These are phyloP conservation scores for Fusarium sambucinum DNA, from an alignment of 2,329 filamentous ascomycete genomes.

Conservation along the genomic window DNA sequence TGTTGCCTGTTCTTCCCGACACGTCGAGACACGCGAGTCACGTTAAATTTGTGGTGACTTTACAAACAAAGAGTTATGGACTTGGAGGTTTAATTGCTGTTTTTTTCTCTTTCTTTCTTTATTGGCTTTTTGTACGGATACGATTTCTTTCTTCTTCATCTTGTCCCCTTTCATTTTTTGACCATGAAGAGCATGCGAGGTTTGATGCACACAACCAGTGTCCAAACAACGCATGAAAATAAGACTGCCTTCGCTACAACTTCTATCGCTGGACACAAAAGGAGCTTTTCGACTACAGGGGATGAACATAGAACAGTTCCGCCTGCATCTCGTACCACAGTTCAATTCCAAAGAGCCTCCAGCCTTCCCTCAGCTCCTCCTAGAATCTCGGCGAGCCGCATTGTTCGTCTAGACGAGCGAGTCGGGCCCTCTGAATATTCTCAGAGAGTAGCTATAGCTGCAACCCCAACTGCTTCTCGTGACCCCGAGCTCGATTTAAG, in stretches of 20 bases:
- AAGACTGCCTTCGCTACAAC: conserved; percentile 55
- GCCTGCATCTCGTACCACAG: conserved; percentile 11
- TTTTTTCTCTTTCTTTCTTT: conserved; percentile 6
- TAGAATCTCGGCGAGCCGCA: conserved; percentile 58
- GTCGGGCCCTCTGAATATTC: conserved; percentile 64
- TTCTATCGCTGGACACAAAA: conserved; percentile 63
- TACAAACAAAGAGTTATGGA: background rate
- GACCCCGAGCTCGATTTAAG: conserved; percentile 71
- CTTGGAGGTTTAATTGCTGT: background rate
- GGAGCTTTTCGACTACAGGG: conserved; percentile 50
- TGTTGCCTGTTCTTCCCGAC: conserved; percentile 11
- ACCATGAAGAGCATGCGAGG: conserved; percentile 58
- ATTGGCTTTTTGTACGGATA: background rate
- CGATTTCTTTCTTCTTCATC: background rate
- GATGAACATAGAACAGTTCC: conserved; percentile 17
- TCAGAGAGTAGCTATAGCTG: conserved; percentile 64
- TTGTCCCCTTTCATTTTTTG: conserved; percentile 8
- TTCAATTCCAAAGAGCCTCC: conserved; percentile 53
- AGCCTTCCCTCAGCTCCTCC: conserved; percentile 50
- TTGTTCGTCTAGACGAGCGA: conserved; percentile 54
- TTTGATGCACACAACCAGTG: conserved; percentile 63
- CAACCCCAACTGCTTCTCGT: conserved; percentile 64
- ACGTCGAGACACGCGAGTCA: conserved; percentile 29
- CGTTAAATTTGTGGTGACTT: conserved; percentile 6
- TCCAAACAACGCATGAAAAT: conserved; percentile 59